phyloP scores from a whole-genome alignment of 257 asterid genomes.

The Sherardia arvensis region DNA sequence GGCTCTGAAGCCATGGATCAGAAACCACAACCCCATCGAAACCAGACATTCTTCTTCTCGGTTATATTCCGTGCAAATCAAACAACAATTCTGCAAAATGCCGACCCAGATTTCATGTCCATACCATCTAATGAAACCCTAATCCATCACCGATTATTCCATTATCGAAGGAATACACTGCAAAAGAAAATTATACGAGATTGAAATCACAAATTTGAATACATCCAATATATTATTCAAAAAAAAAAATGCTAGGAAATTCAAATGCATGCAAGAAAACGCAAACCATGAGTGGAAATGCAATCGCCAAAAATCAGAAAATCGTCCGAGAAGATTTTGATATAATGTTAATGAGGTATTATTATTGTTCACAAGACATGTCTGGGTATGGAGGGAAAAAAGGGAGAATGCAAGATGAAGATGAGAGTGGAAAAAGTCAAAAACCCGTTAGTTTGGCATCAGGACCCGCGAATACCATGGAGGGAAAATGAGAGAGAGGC shows the following conservation, averaged over 20 bases:
- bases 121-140: neutral
- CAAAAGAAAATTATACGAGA: neutral
- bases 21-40: constrained; percentile 64
- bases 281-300: neutral
- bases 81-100: neutral
- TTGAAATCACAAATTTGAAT: too few species aligned
- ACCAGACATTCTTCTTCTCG: constrained; percentile 38
- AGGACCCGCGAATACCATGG: constrained; percentile 25
- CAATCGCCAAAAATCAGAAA: neutral
- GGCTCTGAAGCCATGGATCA: constrained; percentile 79
- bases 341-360: neutral
- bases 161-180: neutral
- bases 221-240: too few species aligned
- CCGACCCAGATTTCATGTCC: neutral
- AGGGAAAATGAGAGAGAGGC: neutral
- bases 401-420: constrained; percentile 12
- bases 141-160: neutral
- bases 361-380: neutral
- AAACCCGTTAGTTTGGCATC: constrained; percentile 21
- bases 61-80: constrained; percentile 5
- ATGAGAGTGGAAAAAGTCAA: constrained; percentile 15
- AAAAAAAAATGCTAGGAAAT: too few species aligned
- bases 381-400: neutral
- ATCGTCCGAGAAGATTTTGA: constrained; percentile 2
- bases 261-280: neutral